A percentile compares a stretch with the other conserved stretches of the same genome.
Conservation (phyloP, 2,329 filamentous ascomycete species). For the Diaporthe destruens region DNA sequence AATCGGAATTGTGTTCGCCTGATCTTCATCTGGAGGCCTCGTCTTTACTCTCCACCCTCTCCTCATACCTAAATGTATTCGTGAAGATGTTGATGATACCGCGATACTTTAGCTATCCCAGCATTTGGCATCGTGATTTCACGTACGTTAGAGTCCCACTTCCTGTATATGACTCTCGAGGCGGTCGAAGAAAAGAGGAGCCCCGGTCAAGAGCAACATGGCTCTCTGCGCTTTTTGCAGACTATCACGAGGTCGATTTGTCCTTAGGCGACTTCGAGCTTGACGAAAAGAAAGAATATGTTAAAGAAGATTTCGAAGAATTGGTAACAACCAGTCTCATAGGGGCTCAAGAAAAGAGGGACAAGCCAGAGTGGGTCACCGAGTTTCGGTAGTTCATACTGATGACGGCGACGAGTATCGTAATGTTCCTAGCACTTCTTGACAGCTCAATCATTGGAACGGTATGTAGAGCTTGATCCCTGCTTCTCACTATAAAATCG, state of each 20-base stretch:
- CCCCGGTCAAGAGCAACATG: conserved; percentile 1
- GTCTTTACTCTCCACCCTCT: background rate
- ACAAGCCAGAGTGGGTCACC: conserved; percentile 13
- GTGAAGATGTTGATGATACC: conserved; percentile 5
- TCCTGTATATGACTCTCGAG: conserved; percentile 1
- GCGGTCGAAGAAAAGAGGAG: background rate
- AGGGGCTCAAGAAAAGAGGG: background rate
- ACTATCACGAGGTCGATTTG: background rate
- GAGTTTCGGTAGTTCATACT: background rate
- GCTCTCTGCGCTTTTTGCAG: conserved; percentile 9
- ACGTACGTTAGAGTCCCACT: conserved; percentile 2
- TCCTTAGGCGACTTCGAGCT: background rate
- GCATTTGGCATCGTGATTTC: conserved; percentile 10
- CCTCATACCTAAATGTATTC: background rate
- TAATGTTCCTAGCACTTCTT: conserved; percentile 1
- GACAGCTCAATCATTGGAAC: conserved; percentile 13
- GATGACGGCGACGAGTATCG: conserved; percentile 13
- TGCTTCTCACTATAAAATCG: too few relatives aligned
- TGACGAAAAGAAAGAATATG: background rate
- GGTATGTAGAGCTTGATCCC: background rate
- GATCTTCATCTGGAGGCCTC: background rate
- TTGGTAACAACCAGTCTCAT: background rate
- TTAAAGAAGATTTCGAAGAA: background rate
- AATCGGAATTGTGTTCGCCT: conserved; percentile 3
- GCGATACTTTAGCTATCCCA: conserved; percentile 6